phyloP scores from a whole-genome alignment of 768 basidiomycete species.

The Lactarius hatsudake region DNA sequence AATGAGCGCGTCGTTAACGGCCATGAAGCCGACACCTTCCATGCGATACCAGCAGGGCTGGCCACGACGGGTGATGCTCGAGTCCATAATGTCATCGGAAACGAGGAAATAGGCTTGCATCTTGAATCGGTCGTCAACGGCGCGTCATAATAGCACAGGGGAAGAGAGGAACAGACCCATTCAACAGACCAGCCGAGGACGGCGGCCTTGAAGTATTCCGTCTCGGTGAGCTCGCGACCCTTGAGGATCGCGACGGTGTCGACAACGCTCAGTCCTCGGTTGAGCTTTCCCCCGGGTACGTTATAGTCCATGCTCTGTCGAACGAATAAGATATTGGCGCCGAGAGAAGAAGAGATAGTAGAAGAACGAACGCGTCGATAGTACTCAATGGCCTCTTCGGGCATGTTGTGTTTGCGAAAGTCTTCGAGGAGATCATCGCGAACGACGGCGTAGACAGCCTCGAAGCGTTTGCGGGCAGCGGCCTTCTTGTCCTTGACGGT shows the following conservation, averaged over 20 bases:
- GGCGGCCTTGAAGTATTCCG: conserved; percentile 87
- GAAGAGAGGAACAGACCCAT: conserved; percentile 52
- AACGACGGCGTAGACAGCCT: conserved; percentile 66
- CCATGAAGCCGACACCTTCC: conserved; percentile 71
- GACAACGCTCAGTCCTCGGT: conserved; percentile 93
- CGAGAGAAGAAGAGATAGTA: neutral
- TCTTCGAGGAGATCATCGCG: conserved; percentile 74
- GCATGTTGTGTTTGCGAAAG: conserved; percentile 71
- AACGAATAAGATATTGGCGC: neutral
- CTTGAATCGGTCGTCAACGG: conserved; percentile 38
- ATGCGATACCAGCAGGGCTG: conserved; percentile 94
- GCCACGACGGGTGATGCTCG: conserved; percentile 86
- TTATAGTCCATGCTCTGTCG: conserved; percentile 84
- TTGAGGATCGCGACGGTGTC: conserved; percentile 89
- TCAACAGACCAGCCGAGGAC: conserved; percentile 95
- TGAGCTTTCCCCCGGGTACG: conserved; percentile 94
- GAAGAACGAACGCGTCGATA: conserved; percentile 61
- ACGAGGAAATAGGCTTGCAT: conserved; percentile 98
- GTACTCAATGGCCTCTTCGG: conserved; percentile 81
- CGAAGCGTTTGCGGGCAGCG: conserved; percentile 57
- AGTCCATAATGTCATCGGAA: conserved; percentile 97
- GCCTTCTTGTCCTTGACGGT: conserved; percentile 17
- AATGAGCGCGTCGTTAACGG: conserved; percentile 97
- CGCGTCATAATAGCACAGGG: neutral
- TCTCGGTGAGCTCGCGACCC: conserved; percentile 63